Evolutionary conservation across 495 filamentous ascomycete genomes (phyloP).

Genomic region (Aspergillus leporis): DNA sequence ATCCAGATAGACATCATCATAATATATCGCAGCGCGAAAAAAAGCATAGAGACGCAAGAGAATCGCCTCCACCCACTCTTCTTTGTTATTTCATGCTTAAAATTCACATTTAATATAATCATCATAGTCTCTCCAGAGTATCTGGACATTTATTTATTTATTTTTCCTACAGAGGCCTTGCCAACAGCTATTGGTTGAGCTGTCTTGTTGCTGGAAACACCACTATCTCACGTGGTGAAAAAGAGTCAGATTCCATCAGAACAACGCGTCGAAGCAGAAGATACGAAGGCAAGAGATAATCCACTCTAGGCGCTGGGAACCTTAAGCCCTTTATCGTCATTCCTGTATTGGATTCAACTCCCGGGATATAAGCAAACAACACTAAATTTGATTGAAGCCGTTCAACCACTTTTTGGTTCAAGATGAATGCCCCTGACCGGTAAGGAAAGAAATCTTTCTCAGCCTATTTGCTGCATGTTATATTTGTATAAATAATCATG

Average conservation of each 20-base stretch:
- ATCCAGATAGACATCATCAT: neutral
- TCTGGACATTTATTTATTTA: neutral
- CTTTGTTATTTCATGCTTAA: neutral
- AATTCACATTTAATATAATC: neutral
- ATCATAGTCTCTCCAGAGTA: neutral
- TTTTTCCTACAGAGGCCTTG: neutral
- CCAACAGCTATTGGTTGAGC: neutral
- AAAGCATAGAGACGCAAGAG: neutral
- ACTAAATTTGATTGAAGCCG: neutral
- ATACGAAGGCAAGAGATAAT: neutral
- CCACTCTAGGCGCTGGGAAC: neutral
- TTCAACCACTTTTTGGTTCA: constrained; percentile 16
- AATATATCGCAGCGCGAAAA: neutral
- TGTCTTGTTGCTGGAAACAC: neutral
- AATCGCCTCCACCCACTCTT: neutral
- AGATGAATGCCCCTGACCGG: constrained; percentile 76
- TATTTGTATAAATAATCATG: neutral
- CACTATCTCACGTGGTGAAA: neutral
- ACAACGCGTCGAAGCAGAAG: neutral
- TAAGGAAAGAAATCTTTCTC: constrained; percentile 25
- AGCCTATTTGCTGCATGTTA: constrained; percentile 1
- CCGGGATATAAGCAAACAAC: no score
- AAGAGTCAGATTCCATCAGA: neutral
- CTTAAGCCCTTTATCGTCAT: neutral
- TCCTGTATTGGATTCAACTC: neutral